Evolutionary conservation across 352 stramenopile genomes (phyloP).

Genomic region (Globisporangium echinulatum): DNA sequence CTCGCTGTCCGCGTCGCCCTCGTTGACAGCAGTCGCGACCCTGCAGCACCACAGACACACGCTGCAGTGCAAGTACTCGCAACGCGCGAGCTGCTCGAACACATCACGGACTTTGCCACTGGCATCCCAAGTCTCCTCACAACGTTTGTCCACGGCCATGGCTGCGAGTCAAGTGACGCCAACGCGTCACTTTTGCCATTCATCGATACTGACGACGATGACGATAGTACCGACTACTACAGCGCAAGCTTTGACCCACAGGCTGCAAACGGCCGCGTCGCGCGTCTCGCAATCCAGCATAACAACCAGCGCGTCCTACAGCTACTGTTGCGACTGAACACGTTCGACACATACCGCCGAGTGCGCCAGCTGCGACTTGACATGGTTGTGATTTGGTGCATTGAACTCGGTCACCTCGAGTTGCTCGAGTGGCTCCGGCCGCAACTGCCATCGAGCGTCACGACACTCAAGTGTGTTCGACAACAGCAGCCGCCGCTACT

Average conservation of each 20-base stretch:
- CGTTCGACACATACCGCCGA: slow-evolving; percentile 1
- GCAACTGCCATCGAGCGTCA: neutral
- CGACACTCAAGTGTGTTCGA: too few species aligned
- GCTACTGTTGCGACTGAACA: slow-evolving; percentile 5
- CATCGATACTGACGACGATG: neutral
- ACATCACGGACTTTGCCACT: too few species aligned
- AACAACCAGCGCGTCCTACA: neutral
- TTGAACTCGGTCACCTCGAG: slow-evolving; percentile 1
- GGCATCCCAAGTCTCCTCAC: too few species aligned
- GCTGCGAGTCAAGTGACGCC: neutral
- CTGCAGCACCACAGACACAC: neutral
- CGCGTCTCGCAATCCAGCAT: too few species aligned
- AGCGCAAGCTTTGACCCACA: slow-evolving; percentile 3
- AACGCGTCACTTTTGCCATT: neutral
- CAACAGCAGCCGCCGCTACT: neutral
- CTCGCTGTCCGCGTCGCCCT: neutral
- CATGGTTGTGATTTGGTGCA: neutral
- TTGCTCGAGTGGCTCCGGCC: slow-evolving; percentile 1
- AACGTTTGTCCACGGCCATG: neutral
- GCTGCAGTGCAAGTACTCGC: neutral
- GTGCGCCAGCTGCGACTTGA: slow-evolving; percentile 2
- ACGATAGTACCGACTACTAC: neutral
- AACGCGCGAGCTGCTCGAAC: too few species aligned
- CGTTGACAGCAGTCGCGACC: neutral
- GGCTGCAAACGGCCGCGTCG: neutral